Evolutionary conservation across 2,329 filamentous ascomycete genomes (phyloP).

Genomic region (Pseudonectria foliicola): DNA sequence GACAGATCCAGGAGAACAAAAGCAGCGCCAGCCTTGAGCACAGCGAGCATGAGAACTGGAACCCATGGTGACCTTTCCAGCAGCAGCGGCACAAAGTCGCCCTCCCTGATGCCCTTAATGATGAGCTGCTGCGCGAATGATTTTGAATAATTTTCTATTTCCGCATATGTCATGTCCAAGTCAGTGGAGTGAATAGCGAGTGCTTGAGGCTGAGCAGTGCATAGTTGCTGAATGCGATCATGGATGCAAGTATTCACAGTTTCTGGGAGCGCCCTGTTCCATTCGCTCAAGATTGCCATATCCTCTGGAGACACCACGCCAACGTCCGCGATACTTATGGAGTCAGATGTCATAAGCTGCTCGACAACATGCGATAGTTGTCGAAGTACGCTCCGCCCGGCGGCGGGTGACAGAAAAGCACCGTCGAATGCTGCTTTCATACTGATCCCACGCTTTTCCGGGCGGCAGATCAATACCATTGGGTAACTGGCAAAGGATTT

Average conservation of each 20-base stretch:
- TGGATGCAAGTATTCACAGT: not conserved
- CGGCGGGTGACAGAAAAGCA: not conserved
- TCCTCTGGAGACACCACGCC: slow-evolving; percentile 1
- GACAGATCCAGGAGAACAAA: slow-evolving; percentile 1
- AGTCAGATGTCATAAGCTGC: slow-evolving; percentile 1
- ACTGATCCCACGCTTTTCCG: not conserved
- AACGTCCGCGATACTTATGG: slow-evolving; percentile 1
- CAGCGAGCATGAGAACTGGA: not conserved
- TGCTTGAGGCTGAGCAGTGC: slow-evolving; percentile 1
- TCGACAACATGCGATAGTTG: slow-evolving; percentile 1
- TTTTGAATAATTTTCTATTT: slow-evolving; percentile 1
- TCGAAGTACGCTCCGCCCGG: not conserved
- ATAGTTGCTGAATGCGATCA: slow-evolving; percentile 1
- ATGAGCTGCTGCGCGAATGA: not conserved
- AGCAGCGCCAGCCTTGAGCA: not conserved
- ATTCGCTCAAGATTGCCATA: slow-evolving; percentile 1
- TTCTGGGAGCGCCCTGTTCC: slow-evolving; percentile 1
- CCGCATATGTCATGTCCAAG: slow-evolving; percentile 1
- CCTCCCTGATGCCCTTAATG: not conserved
- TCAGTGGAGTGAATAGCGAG: slow-evolving; percentile 1
- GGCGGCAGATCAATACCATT: not conserved
- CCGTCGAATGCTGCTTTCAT: not conserved
- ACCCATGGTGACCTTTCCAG: not conserved
- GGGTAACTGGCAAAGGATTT: slow-evolving; percentile 1
- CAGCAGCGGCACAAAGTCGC: not conserved